Evolutionary conservation across 306 rosid genomes (phyloP), one percentile per base, ranked within the genome.

Genomic region (Lathyrus sativus): DNA sequence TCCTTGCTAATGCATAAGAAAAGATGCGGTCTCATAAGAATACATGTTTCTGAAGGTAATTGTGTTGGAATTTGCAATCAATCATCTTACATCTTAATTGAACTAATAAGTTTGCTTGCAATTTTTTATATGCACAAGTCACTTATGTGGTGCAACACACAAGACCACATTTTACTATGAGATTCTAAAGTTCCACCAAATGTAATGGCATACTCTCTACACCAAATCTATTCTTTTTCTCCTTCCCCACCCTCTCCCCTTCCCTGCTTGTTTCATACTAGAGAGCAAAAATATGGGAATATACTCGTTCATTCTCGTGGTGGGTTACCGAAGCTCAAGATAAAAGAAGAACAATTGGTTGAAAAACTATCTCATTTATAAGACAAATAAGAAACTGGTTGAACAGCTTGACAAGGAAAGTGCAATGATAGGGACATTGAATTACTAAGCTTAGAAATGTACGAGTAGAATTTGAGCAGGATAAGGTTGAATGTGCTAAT

Each of bases 401-500:
- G 91, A 81, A 50, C 85, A 84, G 76, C 81, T 90, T 79, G 92
- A 76, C 44, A 83, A 79, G 44, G 83, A 84, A 76, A 88, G 78
- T 59, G 76, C 18, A 51, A 59, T 67, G 73, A 76, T 78, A 60
- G 88, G 79, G 76, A 65, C 71, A 4, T 71, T 88, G 71, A 85
- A 78, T 67, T 35, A 66, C 71, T 7, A 92, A 88, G 80, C 78
- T 85, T 74, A 85, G 74, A 49, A 84, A 85, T 70, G 71, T 80
- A 57, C 90, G 78, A 78, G 59, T 8, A 51, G 92, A 82, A 68
- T 85, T 81, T 76, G 96, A 88, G 88, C 92, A 88, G 79, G 97
- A 90, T 81, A 95, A 81, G 84, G 72, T 24, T 62, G 85, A 82
- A 82, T 74, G 73, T 65, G 66, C 76, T 78, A 88, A 79, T 82